Percentiles rank a stretch among this genome's conserved stretches.
These are phyloP conservation scores for Colletotrichum eleusines DNA, from an alignment of 2,329 filamentous ascomycete genomes.

Conservation along the genomic window DNA sequence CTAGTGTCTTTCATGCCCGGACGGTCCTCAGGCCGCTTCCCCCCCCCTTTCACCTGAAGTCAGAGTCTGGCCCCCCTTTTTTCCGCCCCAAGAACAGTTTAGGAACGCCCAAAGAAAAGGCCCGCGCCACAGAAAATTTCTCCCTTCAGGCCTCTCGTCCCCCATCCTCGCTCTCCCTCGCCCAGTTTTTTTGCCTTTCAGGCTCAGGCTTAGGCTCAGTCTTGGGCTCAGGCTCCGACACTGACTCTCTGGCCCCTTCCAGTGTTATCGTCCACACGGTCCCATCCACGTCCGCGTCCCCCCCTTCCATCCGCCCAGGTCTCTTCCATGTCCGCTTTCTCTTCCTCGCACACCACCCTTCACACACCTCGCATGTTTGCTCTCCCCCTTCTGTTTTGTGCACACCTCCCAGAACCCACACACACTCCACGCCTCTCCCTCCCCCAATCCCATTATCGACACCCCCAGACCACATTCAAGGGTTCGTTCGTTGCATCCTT, in stretches of 20 bases:
- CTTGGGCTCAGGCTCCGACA: slow-evolving; percentile 11
- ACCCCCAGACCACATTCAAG: slow-evolving; percentile 49
- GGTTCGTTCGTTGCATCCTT: slow-evolving; percentile 43
- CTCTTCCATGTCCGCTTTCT: slow-evolving; percentile 41
- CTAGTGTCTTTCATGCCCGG: not conserved
- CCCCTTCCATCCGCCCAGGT: slow-evolving; percentile 36
- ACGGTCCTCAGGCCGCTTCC: slow-evolving; percentile 3
- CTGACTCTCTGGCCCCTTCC: slow-evolving; percentile 16
- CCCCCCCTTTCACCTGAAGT: slow-evolving; percentile 5
- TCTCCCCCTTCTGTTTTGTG: slow-evolving; percentile 45
- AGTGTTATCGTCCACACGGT: slow-evolving; percentile 18
- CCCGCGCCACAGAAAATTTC: slow-evolving; percentile 40
- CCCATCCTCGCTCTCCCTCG: slow-evolving; percentile 26
- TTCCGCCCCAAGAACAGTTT: not conserved
- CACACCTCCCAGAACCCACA: slow-evolving; percentile 47
- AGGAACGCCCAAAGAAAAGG: slow-evolving; percentile 17
- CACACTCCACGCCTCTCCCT: slow-evolving; percentile 55
- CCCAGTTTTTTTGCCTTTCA: slow-evolving; percentile 14
- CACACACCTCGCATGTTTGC: slow-evolving; percentile 42
- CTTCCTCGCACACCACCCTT: slow-evolving; percentile 42
- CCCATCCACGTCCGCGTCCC: slow-evolving; percentile 16
- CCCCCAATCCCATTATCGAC: slow-evolving; percentile 58
- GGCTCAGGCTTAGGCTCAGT: slow-evolving; percentile 9
- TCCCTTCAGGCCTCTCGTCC: slow-evolving; percentile 38
- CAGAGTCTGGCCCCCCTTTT: slow-evolving; percentile 22